phyloP scores from a whole-genome alignment of 2,329 filamentous ascomycete species.

The Ceratocystis ficicola region DNA sequence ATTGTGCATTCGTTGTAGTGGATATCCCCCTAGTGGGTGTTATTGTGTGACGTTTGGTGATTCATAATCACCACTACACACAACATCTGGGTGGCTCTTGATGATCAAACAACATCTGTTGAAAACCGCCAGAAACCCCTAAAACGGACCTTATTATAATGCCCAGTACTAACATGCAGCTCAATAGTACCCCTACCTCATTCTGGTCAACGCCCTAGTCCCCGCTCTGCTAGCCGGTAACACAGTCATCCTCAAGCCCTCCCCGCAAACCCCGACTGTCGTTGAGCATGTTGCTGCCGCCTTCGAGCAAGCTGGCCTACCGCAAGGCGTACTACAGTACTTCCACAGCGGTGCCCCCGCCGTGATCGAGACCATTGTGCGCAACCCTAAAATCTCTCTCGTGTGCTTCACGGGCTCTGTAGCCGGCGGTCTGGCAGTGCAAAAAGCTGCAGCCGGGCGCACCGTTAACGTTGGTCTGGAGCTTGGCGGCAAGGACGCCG shows the following conservation, averaged over 20 bases:
- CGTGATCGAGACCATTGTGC: conserved; percentile 66
- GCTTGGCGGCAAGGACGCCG: conserved; percentile 88
- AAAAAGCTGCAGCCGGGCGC: conserved; percentile 70
- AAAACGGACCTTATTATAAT: conserved; percentile 18
- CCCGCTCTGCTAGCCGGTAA: conserved; percentile 86
- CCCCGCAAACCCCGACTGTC: conserved; percentile 85
- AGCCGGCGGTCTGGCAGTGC: conserved; percentile 72
- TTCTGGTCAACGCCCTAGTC: conserved; percentile 81
- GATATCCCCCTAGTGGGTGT: not conserved
- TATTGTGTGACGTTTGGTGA: not conserved
- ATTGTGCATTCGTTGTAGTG: not conserved
- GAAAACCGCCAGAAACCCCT: no score
- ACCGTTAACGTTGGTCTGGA: conserved; percentile 80
- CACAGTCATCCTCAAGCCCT: conserved; percentile 85
- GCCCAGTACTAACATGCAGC: conserved; percentile 9
- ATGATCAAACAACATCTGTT: no score
- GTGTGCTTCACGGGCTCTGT: conserved; percentile 94
- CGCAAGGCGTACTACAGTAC: conserved; percentile 73
- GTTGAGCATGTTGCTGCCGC: conserved; percentile 69
- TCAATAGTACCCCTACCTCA: conserved; percentile 78
- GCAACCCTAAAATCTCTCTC: conserved; percentile 61
- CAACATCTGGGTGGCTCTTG: not conserved
- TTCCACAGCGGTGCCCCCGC: conserved; percentile 76
- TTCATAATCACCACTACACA: not conserved
- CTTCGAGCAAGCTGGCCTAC: conserved; percentile 70